Evolutionary conservation across 108 stramenopile genomes (phyloP).

Genomic region (Fragilariopsis cylindrus): DNA sequence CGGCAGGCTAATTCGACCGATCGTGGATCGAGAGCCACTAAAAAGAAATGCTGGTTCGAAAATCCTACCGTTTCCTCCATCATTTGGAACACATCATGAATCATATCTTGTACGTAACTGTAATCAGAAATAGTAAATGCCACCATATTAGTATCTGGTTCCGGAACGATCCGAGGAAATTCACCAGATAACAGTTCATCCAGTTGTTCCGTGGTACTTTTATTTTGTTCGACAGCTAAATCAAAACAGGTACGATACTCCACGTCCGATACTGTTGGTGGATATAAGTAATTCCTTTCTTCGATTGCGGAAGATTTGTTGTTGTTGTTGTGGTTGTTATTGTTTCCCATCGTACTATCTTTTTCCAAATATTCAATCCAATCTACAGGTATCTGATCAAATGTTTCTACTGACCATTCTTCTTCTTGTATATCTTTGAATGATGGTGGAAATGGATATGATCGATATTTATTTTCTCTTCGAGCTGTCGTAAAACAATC

Average conservation of each 20-base stretch:
- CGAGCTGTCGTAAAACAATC: conserved; percentile 3
- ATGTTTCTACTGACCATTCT: not conserved
- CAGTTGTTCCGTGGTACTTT: not conserved
- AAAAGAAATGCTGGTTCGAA: conserved; percentile 23
- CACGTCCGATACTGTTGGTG: not conserved
- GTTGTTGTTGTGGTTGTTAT: not conserved
- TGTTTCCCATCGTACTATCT: not conserved
- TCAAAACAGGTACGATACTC: conserved; percentile 5
- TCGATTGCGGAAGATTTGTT: not conserved
- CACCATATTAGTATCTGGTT: conserved; percentile 33
- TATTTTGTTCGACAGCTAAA: not conserved
- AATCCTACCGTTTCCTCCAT: conserved; percentile 39
- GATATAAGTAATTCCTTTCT: conserved; percentile 4
- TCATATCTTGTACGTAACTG: conserved; percentile 42
- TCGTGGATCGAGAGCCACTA: conserved; percentile 34
- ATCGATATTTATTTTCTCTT: conserved; percentile 5
- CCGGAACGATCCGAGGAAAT: not conserved
- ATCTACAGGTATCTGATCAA: not conserved
- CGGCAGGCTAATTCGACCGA: conserved; percentile 36
- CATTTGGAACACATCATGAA: conserved; percentile 50
- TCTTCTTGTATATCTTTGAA: not conserved
- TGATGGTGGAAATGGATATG: conserved; percentile 5
- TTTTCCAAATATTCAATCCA: conserved; percentile 7
- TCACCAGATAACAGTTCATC: not conserved
- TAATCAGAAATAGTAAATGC: conserved; percentile 49